These are phyloP conservation scores for Graphilbum fragrans DNA, from an alignment of 2,329 filamentous ascomycete genomes.

Conservation along the genomic window DNA sequence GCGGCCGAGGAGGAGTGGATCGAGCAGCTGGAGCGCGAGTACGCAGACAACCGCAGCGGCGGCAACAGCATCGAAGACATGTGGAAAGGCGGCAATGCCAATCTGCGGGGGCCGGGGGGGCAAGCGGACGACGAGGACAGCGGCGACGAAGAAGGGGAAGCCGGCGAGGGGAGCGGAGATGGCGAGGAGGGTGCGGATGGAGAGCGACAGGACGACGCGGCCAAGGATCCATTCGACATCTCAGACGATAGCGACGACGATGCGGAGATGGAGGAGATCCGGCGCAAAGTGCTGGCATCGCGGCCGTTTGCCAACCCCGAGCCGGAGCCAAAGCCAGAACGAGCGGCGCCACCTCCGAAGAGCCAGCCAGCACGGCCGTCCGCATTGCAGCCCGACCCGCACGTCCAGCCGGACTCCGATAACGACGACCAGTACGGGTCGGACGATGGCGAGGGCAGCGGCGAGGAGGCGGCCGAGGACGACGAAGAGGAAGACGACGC, in stretches of 20 bases:
- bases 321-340: conserved; percentile 47
- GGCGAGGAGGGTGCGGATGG: conserved; percentile 30
- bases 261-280: conserved; percentile 76
- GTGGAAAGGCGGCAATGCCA: conserved; percentile 87
- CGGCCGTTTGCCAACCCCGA: conserved; percentile 72
- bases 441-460: not conserved
- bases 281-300: conserved; percentile 79
- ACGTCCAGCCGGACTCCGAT: conserved; percentile 62
- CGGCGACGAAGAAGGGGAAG: conserved; percentile 36
- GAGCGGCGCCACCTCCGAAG: conserved; percentile 12
- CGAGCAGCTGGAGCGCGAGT: conserved; percentile 79
- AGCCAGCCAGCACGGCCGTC: too few species aligned
- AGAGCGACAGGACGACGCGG: conserved; percentile 28
- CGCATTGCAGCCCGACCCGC: conserved; percentile 40
- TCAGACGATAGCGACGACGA: conserved; percentile 67
- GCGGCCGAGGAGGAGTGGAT: conserved; percentile 80
- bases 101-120: conserved; percentile 34
- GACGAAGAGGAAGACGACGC: conserved; percentile 51
- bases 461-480: conserved; percentile 21
- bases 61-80: conserved; percentile 58
- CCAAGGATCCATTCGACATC: conserved; percentile 58
- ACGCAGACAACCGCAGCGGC: conserved; percentile 58
- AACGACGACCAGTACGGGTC: conserved; percentile 21
- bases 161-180: conserved; percentile 25
- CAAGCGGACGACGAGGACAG: conserved; percentile 40